Evolutionary conservation across 163 green algal species (phyloP).

Genomic region (Scenedesmus sp.): DNA sequence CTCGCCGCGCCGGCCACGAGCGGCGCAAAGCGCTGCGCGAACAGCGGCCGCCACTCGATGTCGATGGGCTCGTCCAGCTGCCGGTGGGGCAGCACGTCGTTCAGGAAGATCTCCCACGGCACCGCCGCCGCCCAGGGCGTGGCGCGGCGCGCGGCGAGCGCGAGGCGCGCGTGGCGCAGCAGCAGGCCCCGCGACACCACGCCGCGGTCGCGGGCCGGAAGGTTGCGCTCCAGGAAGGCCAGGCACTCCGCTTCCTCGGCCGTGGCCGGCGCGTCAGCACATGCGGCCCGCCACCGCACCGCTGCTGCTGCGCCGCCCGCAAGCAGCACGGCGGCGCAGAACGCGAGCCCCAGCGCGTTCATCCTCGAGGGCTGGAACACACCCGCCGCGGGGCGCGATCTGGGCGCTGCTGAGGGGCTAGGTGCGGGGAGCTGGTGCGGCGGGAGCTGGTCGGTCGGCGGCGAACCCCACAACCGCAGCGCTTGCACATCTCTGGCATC

Average conservation of each 20-base stretch:
- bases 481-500: neutral
- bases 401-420: no score
- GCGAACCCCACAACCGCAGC: no score
- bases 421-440: no score
- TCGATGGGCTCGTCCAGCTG: slow-evolving; percentile 61
- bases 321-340: no score
- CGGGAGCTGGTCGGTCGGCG: no score
- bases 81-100: slow-evolving; percentile 62
- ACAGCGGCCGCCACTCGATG: slow-evolving; percentile 49
- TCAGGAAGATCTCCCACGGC: slow-evolving; percentile 59
- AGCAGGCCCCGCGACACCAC: neutral
- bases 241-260: neutral
- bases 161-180: slow-evolving; percentile 7
- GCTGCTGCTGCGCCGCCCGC: neutral
- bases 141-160: slow-evolving; percentile 42
- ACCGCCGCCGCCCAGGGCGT: slow-evolving; percentile 52
- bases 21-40: slow-evolving; percentile 21
- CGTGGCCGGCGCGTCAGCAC: no score
- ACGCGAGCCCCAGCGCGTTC: no score
- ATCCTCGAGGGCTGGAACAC: no score
- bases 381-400: no score
- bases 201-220: slow-evolving; percentile 30
- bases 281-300: no score
- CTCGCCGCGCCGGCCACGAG: slow-evolving; percentile 34
- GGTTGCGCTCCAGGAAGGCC: slow-evolving; percentile 7